Conservation (phyloP, 2,329 filamentous ascomycete genomes). For the Aureobasidium lini region DNA sequence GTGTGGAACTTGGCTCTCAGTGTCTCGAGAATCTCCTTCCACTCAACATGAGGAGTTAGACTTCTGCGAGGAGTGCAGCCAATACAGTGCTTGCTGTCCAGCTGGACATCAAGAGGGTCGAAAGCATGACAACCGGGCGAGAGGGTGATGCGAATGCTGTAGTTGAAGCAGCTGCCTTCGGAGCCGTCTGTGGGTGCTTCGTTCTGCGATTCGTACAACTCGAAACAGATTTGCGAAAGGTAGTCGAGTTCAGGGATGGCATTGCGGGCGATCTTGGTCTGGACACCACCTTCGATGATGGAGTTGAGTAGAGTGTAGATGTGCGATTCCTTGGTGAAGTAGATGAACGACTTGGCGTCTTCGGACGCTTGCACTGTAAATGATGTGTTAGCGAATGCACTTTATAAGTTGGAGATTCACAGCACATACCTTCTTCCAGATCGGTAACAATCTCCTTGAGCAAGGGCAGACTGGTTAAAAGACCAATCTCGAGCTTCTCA, state of each 20-base stretch:
- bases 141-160: slow-evolving; percentile 93
- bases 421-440: slow-evolving; percentile 59
- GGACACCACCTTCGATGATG: slow-evolving; percentile 91
- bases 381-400: not conserved
- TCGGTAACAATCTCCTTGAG: slow-evolving; percentile 96
- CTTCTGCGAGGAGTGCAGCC: slow-evolving; percentile 86
- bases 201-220: slow-evolving; percentile 92
- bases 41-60: slow-evolving; percentile 84
- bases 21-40: slow-evolving; percentile 96
- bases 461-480: slow-evolving; percentile 85
- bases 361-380: slow-evolving; percentile 73
- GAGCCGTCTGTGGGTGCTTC: slow-evolving; percentile 28
- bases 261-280: slow-evolving; percentile 92
- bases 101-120: slow-evolving; percentile 90
- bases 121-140: slow-evolving; percentile 94
- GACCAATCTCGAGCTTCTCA: slow-evolving; percentile 97
- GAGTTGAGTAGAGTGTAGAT: slow-evolving; percentile 98
- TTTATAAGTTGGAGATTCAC: not conserved
- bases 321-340: slow-evolving; percentile 98
- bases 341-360: slow-evolving; percentile 92
- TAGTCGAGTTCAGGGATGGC: slow-evolving; percentile 97
- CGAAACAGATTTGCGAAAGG: slow-evolving; percentile 94
- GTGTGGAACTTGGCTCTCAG: slow-evolving; percentile 90
- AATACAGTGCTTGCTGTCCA: slow-evolving; percentile 94
- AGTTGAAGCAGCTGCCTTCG: slow-evolving; percentile 63